Evolutionary conservation across 345 rosid genomes (phyloP).

Genomic region (Fremontodendron californicum): DNA sequence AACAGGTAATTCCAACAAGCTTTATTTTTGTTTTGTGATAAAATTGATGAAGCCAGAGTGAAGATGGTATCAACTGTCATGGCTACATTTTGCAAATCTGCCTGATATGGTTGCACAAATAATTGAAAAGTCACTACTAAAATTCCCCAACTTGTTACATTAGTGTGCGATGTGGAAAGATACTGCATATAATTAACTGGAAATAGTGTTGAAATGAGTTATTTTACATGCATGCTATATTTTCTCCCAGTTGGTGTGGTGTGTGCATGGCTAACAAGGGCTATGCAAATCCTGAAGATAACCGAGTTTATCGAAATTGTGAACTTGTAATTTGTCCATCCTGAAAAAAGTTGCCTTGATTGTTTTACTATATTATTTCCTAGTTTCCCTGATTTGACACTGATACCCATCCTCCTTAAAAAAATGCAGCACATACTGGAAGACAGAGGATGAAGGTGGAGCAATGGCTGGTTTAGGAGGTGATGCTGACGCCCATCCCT

Average conservation of each 20-base stretch:
- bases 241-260: neutral
- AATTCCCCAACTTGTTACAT: neutral
- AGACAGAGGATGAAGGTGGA: slow-evolving; percentile 81
- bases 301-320: neutral
- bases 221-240: neutral
- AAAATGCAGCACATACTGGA: slow-evolving; percentile 86
- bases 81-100: neutral
- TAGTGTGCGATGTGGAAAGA: neutral
- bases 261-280: neutral
- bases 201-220: neutral
- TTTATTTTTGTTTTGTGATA: neutral
- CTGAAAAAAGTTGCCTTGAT: neutral
- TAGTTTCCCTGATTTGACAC: neutral
- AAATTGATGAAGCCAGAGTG: neutral
- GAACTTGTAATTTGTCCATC: neutral
- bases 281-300: neutral
- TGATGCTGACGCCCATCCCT: slow-evolving; percentile 72
- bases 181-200: neutral
- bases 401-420: neutral
- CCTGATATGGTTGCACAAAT: neutral
- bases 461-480: slow-evolving; percentile 79
- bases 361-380: neutral
- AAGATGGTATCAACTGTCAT: neutral
- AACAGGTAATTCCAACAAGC: slow-evolving; percentile 57
- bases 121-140: neutral